Evolutionary conservation across 176 grass and related monocot genomes (phyloP).

Genomic region (Aegilops umbellulata): DNA sequence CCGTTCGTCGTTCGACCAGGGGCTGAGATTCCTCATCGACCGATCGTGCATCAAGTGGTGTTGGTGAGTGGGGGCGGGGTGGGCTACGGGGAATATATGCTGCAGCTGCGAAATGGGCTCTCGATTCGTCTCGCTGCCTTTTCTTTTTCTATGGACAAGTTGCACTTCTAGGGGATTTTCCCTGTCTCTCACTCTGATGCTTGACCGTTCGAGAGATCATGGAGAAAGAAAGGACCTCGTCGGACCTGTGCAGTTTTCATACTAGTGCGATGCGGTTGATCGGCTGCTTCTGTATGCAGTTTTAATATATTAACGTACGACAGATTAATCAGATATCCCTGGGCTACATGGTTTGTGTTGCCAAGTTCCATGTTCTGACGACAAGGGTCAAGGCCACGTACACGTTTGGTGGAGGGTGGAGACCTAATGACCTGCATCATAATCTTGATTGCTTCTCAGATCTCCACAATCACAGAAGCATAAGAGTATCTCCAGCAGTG

Average conservation of each 20-base stretch:
- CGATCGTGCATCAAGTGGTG: neutral
- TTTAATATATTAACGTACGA: too few relatives aligned
- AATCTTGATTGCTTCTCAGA: too few relatives aligned
- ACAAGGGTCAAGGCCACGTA: too few relatives aligned
- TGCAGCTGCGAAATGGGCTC: too few relatives aligned
- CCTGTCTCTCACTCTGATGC: neutral
- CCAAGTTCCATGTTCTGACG: too few relatives aligned
- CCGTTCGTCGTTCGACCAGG: conserved; percentile 4
- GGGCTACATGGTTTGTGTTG: too few relatives aligned
- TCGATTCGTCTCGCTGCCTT: neutral
- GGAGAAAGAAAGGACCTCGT: too few relatives aligned
- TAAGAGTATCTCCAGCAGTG: too few relatives aligned
- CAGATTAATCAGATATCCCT: too few relatives aligned
- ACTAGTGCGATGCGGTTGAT: neutral
- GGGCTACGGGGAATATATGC: conserved; percentile 18
- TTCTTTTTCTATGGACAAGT: neutral
- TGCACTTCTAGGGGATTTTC: neutral
- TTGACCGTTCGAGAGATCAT: neutral
- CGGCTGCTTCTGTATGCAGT: neutral
- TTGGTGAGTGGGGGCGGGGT: neutral
- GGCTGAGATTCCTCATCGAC: neutral
- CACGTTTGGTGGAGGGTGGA: too few relatives aligned
- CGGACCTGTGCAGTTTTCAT: neutral
- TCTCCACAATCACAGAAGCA: too few relatives aligned
- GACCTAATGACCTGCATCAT: too few relatives aligned